phyloP scores from a whole-genome alignment of 345 rosid species.

The Kernera saxatilis region DNA sequence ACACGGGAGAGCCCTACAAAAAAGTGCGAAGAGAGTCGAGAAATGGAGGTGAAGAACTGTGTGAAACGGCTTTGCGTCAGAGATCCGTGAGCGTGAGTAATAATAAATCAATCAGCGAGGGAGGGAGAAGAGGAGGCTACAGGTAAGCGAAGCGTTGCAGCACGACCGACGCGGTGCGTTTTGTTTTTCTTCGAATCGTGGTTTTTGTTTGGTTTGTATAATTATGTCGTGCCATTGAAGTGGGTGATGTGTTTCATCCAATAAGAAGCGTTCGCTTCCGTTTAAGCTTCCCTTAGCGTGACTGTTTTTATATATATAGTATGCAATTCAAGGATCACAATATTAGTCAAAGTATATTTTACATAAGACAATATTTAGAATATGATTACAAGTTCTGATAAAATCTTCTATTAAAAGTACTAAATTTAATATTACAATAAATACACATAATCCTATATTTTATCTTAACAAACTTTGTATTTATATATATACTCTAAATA shows the following conservation, averaged over 20 bases:
- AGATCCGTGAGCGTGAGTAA: conserved; percentile 15
- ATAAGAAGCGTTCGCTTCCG: conserved; percentile 12
- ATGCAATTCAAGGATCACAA: neutral
- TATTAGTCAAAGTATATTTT: neutral
- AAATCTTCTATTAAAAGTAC: neutral
- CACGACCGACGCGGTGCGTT: conserved; percentile 35
- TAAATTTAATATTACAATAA: neutral
- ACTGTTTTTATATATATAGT: neutral
- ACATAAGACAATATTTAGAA: conserved; percentile 9
- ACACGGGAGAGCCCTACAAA: conserved; percentile 13
- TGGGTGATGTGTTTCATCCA: conserved; percentile 27
- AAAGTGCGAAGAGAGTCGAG: neutral
- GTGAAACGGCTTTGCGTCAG: conserved; percentile 3
- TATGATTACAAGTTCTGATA: neutral
- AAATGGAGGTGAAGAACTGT: neutral
- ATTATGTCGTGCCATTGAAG: conserved; percentile 22
- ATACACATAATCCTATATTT: neutral
- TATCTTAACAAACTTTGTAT: no score
- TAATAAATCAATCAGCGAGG: neutral
- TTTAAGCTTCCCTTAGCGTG: neutral
- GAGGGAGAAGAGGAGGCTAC: neutral
- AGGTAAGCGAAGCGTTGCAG: conserved; percentile 18
- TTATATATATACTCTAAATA: no score
- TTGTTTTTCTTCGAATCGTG: conserved; percentile 7
- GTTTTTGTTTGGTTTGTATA: neutral